Evolutionary conservation across 1,139 yeast species (phyloP).

Genomic region (Taphrina pruni): DNA sequence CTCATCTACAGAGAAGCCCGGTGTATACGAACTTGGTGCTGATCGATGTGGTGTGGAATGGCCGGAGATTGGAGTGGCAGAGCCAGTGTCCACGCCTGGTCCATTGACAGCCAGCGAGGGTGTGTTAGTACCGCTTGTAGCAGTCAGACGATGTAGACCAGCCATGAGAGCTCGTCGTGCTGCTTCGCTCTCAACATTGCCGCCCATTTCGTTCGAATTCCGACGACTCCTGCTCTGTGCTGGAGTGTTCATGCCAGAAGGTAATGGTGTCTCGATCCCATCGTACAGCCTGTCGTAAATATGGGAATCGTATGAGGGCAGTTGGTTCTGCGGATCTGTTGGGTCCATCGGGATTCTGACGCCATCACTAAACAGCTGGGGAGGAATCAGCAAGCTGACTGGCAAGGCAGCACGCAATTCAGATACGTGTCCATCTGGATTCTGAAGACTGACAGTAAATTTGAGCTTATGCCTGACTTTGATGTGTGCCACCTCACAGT

Average conservation of each 20-base stretch:
- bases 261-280: conserved; percentile 67
- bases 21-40: conserved; percentile 29
- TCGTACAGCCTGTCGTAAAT: conserved; percentile 85
- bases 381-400: conserved; percentile 70
- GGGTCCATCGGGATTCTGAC: conserved; percentile 42
- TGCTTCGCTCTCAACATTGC: conserved; percentile 29
- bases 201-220: conserved; percentile 49
- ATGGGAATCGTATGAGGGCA: conserved; percentile 86
- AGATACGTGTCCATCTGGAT: conserved; percentile 78
- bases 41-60: conserved; percentile 36
- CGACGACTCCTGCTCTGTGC: conserved; percentile 48
- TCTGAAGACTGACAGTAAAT: conserved; percentile 66
- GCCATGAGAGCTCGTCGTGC: conserved; percentile 39
- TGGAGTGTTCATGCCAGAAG: conserved; percentile 63
- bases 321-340: conserved; percentile 63
- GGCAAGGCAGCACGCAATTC: conserved; percentile 80
- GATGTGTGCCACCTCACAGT: conserved; percentile 68
- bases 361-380: conserved; percentile 65
- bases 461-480: conserved; percentile 75
- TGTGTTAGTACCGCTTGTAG: conserved; percentile 17
- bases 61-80: conserved; percentile 37
- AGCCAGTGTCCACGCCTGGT: conserved; percentile 25
- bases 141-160: conserved; percentile 32
- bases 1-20: conserved; percentile 29
- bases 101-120: conserved; percentile 9